phyloP scores from a whole-genome alignment of 768 basidiomycete species.

The Holtermannia corniformis region DNA sequence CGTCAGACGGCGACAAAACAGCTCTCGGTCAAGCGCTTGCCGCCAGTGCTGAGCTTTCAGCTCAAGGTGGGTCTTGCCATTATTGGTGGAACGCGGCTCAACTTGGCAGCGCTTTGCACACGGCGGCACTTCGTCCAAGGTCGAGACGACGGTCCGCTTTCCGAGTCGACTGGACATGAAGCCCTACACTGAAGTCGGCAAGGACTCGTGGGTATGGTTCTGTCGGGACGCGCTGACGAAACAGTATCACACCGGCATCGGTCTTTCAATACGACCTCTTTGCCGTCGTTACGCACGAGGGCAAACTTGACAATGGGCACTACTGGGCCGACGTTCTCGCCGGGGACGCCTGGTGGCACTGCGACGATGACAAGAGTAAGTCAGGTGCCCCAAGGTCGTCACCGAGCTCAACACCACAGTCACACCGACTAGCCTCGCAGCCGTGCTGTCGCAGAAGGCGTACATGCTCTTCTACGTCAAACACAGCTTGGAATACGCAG shows the following conservation, averaged over 20 bases:
- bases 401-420: conserved; percentile 52
- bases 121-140: conserved; percentile 62
- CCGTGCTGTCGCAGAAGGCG: conserved; percentile 61
- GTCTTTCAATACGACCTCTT: conserved; percentile 87
- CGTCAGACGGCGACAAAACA: conserved; percentile 69
- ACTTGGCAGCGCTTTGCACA: conserved; percentile 82
- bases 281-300: conserved; percentile 89
- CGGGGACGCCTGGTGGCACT: conserved; percentile 70
- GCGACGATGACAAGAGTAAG: conserved; percentile 83
- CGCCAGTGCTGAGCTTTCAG: conserved; percentile 84
- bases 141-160: conserved; percentile 72
- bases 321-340: conserved; percentile 81
- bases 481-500: conserved; percentile 67
- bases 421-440: conserved; percentile 56
- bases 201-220: too few relatives aligned
- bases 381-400: conserved; percentile 8
- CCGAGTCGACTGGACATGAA: conserved; percentile 80
- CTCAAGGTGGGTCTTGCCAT: conserved; percentile 59
- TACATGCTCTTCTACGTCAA: conserved; percentile 98
- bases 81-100: neutral
- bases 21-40: conserved; percentile 71
- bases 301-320: conserved; percentile 87
- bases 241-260: conserved; percentile 45
- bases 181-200: conserved; percentile 51
- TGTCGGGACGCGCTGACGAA: too few relatives aligned